Base-by-base conservation (phyloP, 179 eudicot species). In the Patellifolia procumbens region DNA sequence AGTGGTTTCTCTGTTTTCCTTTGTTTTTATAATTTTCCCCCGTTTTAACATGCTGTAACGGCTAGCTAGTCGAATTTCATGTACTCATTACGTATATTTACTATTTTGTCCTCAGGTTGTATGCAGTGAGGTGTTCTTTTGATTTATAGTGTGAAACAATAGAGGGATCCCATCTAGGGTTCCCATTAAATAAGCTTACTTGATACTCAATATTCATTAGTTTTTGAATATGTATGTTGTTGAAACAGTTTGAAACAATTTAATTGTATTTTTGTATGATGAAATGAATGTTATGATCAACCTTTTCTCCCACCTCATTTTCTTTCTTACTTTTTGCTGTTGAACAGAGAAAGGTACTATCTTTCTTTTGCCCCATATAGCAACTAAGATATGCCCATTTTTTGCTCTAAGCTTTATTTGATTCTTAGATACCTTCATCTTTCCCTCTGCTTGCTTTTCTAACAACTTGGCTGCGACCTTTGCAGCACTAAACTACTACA, bases 141-240 rank as follows among this genome's bases (percentile, higher is more conserved):
- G 87, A 78, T 79, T 77, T 79, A 75, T 53, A 77, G 85, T 76
- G 85, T 84, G 86, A 82, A 80, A 81, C 75, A 77, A 70, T 52
- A 70, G 72, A 63, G 88, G 83, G 84, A 71, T 76, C 64, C 83
- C 85, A 62, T 63, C 67, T 81, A 63, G 81, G 81, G 42, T 76
- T 75, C 88, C 85, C 81, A 49, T 84, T 45, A 63, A 85, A 87
- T 83, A 84, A 85, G 62, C 64, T 73, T 81, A 53, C 73, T 39
- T 22, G 55, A 80, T 80, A 68, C 73, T 76, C 75, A 53, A 49
- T 79, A 68, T 84, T 81, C 72, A 49, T 63, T 76, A 64, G 72
- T 32, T 51, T 49, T 46, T 76, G 46, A 52, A 35, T 42, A 58
- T 69, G 52, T 70, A 24, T 70, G 78, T 73, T 71, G 45, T 74